phyloP scores from a whole-genome alignment of 202 grass and related monocot genomes.

The Eragrostis tef region DNA sequence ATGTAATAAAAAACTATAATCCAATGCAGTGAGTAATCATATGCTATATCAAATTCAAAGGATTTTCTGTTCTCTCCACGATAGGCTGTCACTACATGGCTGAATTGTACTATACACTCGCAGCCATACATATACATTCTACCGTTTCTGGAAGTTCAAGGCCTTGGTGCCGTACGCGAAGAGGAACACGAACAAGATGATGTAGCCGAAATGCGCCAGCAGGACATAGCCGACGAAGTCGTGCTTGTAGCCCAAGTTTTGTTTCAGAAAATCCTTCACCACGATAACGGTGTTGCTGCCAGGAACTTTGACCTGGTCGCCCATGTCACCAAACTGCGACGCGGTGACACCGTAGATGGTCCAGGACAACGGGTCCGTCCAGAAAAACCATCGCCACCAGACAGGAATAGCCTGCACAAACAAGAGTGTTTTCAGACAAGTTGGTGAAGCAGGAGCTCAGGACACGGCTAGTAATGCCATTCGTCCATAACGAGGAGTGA shows the following conservation, averaged over 20 bases:
- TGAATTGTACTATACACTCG: background rate
- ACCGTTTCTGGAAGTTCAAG: slow-evolving; percentile 80
- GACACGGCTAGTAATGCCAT: background rate
- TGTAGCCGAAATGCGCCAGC: slow-evolving; percentile 61
- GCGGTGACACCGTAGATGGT: slow-evolving; percentile 69
- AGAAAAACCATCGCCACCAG: slow-evolving; percentile 98
- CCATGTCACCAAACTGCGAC: slow-evolving; percentile 67
- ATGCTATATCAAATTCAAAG: background rate
- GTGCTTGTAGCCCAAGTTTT: slow-evolving; percentile 52
- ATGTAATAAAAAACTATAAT: background rate
- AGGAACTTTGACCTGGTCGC: slow-evolving; percentile 36
- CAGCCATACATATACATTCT: slow-evolving; percentile 10
- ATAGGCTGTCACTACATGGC: background rate
- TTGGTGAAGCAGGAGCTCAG: background rate
- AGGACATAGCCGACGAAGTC: slow-evolving; percentile 65
- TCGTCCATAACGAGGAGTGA: background rate
- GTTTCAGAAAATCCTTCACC: slow-evolving; percentile 55
- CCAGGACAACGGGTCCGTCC: slow-evolving; percentile 73
- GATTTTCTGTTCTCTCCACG: background rate
- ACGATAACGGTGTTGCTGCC: slow-evolving; percentile 27
- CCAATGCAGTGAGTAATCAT: background rate
- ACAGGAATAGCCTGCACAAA: slow-evolving; percentile 61
- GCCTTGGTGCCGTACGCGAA: slow-evolving; percentile 67
- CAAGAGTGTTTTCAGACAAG: background rate
- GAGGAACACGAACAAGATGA: slow-evolving; percentile 58